Conservation (phyloP, 768 basidiomycete genomes). For the Favolaschia claudopus region DNA sequence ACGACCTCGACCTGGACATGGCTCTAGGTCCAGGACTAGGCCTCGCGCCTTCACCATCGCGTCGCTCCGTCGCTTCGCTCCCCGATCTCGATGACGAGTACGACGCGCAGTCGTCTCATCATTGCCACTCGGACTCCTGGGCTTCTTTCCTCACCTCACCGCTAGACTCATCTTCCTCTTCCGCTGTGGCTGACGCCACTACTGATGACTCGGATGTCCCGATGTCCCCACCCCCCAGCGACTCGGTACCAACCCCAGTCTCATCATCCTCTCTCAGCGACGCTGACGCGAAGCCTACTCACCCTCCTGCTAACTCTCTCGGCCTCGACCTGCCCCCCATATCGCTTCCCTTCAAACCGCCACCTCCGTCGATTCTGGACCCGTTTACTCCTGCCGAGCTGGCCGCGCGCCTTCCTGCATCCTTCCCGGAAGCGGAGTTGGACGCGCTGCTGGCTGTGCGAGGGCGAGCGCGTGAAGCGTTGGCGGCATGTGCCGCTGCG, state of each 20-base stretch:
- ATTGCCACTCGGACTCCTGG: too few species aligned
- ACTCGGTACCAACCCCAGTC: neutral
- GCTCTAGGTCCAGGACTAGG: constrained; percentile 6
- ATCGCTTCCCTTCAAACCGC: neutral
- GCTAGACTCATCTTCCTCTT: neutral
- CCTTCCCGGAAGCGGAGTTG: neutral
- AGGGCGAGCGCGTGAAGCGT: constrained; percentile 2
- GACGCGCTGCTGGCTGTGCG: constrained; percentile 18
- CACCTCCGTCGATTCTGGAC: constrained; percentile 18
- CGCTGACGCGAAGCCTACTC: too few species aligned
- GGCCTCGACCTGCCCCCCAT: constrained; percentile 15
- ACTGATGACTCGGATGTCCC: neutral
- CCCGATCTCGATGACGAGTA: constrained; percentile 7
- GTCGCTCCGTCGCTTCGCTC: constrained; percentile 13
- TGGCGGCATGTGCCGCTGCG: constrained; percentile 4
- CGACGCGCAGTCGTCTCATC: too few species aligned
- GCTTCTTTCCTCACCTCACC: neutral
- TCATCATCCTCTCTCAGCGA: neutral
- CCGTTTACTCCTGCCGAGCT: constrained; percentile 2
- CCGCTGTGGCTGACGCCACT: neutral
- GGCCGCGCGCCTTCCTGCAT: neutral
- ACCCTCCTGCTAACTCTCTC: constrained; percentile 11
- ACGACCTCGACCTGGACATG: constrained; percentile 25
- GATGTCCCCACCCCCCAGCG: constrained; percentile 4
- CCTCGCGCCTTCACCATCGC: constrained; percentile 13